These are phyloP conservation scores for Talaromyces stipitatus DNA, from an alignment of 495 filamentous ascomycete genomes.

Conservation along the genomic window DNA sequence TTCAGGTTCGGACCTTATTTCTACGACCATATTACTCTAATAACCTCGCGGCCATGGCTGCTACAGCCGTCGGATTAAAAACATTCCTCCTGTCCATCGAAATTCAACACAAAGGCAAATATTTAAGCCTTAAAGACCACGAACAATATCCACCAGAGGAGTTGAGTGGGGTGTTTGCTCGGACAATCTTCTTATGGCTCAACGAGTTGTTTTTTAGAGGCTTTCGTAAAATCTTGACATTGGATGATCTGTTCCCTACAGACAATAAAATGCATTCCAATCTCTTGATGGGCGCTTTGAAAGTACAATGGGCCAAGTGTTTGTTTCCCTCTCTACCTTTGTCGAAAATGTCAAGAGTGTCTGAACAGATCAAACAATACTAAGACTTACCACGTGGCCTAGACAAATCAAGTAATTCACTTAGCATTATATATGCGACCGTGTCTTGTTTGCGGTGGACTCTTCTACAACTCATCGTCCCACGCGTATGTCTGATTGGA, in stretches of 20 bases:
- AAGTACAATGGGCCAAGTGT: background rate
- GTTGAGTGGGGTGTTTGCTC: conserved; percentile 30
- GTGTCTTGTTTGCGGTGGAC: conserved; percentile 21
- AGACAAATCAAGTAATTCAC: background rate
- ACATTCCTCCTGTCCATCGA: conserved; percentile 34
- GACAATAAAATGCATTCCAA: background rate
- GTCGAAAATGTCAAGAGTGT: too few species aligned
- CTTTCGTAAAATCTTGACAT: conserved; percentile 24
- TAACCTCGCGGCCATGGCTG: conserved; percentile 25
- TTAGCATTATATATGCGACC: background rate
- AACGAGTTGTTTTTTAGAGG: conserved; percentile 31
- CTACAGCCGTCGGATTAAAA: conserved; percentile 30
- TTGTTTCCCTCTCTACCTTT: too few species aligned
- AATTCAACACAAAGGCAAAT: conserved; percentile 31
- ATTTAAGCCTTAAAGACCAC: conserved; percentile 21
- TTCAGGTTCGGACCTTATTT: conserved; percentile 41
- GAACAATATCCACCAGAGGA: conserved; percentile 36
- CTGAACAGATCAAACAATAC: too few species aligned
- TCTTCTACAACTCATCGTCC: conserved; percentile 32
- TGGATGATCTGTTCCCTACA: conserved; percentile 24
- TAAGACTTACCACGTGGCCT: background rate
- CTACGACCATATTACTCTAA: conserved; percentile 6
- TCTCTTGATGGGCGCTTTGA: background rate
- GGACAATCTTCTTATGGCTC: conserved; percentile 36
- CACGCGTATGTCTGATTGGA: conserved; percentile 40